Evolutionary conservation across 108 stramenopile species (phyloP), one percentile per base, ranked within the genome.

Genomic region (Pseudonitzschia multistriata): DNA sequence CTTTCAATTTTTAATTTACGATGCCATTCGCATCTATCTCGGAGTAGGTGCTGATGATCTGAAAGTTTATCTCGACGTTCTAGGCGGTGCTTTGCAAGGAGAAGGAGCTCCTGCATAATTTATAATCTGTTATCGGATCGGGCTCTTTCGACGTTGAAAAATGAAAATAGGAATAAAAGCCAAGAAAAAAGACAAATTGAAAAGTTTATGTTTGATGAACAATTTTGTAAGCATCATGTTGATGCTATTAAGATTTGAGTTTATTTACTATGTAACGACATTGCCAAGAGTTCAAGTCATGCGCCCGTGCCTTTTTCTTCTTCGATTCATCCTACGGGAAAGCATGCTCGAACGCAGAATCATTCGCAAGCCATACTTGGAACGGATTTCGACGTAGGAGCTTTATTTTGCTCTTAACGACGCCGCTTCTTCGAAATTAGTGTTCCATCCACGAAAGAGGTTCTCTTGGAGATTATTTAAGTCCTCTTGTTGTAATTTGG

Each of bases 21-120:
- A 91, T 67, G 70, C 77, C 13, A 74, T 91, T 33, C 66, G 90
- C 11, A 68, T 88, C 24, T 76, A 82, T 33, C 75, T 91, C 35
- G 85, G 85, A 0, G 81, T 91, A 21, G 90, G 90, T 14, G 59
- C 74, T 30, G 90, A 91, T 62, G 90, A 91, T 66, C 70, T 91
- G 82, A 91, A 88, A 59, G 73, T 91, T 11, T 91, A 85, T 66
- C 79, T 91, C 17, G 87, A 91, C 74, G 90, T 91, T 5, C 50
- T 90, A 53, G 85, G 85, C 21, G 86, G 83, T 27, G 83, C 83
- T 29, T 54, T 83, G 47, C 49, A 72, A 24, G 67, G 67, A 19
- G 66, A 37, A 29, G 73, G 54, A 65, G 81, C 42, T 36, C 80
- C 65, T 11, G 73, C 65, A 11, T 74, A 66, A 29, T 52, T 8